phyloP scores from a whole-genome alignment of 208 protist genomes.

The Phytomonas sp. region DNA sequence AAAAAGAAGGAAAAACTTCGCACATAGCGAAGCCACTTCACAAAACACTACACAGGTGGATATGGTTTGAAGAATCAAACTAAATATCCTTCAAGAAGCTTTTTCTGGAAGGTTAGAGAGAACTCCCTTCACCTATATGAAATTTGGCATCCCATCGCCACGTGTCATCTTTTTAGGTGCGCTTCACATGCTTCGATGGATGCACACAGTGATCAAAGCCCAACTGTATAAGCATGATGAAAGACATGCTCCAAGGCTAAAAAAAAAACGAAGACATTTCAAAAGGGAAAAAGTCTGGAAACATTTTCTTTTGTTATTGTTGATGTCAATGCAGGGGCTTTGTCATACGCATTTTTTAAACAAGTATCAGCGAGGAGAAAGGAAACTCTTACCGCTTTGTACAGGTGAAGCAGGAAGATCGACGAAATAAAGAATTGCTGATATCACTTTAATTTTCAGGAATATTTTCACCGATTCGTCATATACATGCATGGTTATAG shows the following conservation, averaged over 20 bases:
- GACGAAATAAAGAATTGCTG: not conserved
- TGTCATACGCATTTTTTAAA: not conserved
- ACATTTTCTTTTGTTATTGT: not conserved
- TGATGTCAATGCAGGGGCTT: not conserved
- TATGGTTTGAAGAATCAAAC: not conserved
- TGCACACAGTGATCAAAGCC: not conserved
- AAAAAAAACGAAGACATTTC: not conserved
- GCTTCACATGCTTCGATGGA: not conserved
- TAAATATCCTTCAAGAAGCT: not conserved
- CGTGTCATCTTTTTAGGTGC: too few relatives aligned
- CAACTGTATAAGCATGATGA: not conserved
- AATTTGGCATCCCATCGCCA: not conserved
- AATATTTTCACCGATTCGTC: not conserved
- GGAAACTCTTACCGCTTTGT: not conserved
- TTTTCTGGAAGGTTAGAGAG: not conserved
- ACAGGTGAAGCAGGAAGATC: not conserved
- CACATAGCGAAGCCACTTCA: not conserved
- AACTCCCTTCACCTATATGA: not conserved
- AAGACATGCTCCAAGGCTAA: not conserved
- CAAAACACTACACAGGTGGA: not conserved
- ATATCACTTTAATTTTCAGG: not conserved
- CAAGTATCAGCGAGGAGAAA: not conserved
- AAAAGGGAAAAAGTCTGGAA: not conserved
- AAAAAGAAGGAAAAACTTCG: not conserved
- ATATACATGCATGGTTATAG: not conserved